Percentiles rank a stretch among this genome's conserved stretches.
Evolutionary conservation across 164 flowering plant species (phyloP).

Genomic region (Vitis labrusca): DNA sequence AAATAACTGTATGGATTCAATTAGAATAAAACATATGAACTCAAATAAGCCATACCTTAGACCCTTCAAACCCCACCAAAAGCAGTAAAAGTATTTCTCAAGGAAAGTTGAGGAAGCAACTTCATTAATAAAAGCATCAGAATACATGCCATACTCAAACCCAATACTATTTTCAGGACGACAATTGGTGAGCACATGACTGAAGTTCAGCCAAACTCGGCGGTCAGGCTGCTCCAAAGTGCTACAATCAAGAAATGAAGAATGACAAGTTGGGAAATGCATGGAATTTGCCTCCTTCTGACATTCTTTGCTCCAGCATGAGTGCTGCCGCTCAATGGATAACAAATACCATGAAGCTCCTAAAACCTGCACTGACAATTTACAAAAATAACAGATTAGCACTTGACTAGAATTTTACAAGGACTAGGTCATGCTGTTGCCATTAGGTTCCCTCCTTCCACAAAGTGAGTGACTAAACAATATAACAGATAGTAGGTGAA

Average conservation of each 20-base stretch:
- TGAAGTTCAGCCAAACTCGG: constrained; percentile 46
- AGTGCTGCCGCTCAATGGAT: constrained; percentile 59
- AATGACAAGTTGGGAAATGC: constrained; percentile 36
- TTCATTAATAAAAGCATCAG: constrained; percentile 61
- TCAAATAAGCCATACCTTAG: constrained; percentile 47
- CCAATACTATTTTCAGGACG: constrained; percentile 35
- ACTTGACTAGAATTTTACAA: not conserved
- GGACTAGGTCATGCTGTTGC: not conserved
- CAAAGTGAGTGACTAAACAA: not conserved
- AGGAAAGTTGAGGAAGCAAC: constrained; percentile 51
- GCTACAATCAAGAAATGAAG: constrained; percentile 52
- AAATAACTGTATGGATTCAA: not conserved
- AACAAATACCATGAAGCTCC: constrained; percentile 88
- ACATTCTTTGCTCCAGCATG: constrained; percentile 74
- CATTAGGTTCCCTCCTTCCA: not conserved
- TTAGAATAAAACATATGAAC: not conserved
- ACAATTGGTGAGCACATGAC: constrained; percentile 49
- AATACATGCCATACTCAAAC: constrained; percentile 78
- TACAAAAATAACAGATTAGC: not conserved
- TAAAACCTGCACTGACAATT: constrained; percentile 49
- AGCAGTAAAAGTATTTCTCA: constrained; percentile 78
- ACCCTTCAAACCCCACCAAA: constrained; percentile 89
- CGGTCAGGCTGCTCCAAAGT: constrained; percentile 28
- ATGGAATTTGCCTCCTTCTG: constrained; percentile 30
- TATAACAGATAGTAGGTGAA: not conserved